Evolutionary conservation across 192 early-diverging fungal genomes (phyloP), one percentile per base, ranked within the genome.

Genomic region (Jimgerdemannia flammicorona): DNA sequence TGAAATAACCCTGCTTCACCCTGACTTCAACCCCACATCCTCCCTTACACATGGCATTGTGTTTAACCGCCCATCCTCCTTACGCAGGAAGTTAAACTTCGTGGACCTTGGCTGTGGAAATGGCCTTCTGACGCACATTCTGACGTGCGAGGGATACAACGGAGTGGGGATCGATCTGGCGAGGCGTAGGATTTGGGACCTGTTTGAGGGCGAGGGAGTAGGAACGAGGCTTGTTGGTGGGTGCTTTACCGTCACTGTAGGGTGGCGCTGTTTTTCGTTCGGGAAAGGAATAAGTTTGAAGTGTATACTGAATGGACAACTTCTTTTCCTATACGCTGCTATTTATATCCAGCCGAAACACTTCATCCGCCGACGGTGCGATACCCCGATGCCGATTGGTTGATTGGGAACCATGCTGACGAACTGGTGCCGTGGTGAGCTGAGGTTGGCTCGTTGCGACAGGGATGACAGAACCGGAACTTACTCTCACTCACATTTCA

Each of bases 361-460:
- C 63, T 96, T 3, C 79, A 86, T 18, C 91, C 91, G 7, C 72
- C 80, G 11, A 77, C 77, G 17, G 83, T 72, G 44, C 67, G 64
- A 29, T 89, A 85, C 66, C 80, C 83, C 7, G 81, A 87, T 72
- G 82, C 77, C 17, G 87, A 91, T 72, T 96, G 94, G 93, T 80
- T 96, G 20, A 91, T 96, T 71, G 95, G 93, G 4, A 96, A 96
- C 84, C 95, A 96, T 74, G 91, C 95, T 3, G 95, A 96, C 78
- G 95, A 96, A 77, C 83, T 96, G 42, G 92, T 91, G 11, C 91
- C 93, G 20, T 96, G 95, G 91, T 84, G 77, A 77, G 49, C 41
- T 64, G 7, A 42, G 6, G 20, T 41, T 73, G 54, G 43, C 68
- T 73, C 42, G 44, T 73, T 43, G 63, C 59, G 40, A 29, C 41